Evolutionary conservation across 2,329 filamentous ascomycete species (phyloP), one percentile per base, ranked within the genome.

Genomic region (Leptographium flavum): DNA sequence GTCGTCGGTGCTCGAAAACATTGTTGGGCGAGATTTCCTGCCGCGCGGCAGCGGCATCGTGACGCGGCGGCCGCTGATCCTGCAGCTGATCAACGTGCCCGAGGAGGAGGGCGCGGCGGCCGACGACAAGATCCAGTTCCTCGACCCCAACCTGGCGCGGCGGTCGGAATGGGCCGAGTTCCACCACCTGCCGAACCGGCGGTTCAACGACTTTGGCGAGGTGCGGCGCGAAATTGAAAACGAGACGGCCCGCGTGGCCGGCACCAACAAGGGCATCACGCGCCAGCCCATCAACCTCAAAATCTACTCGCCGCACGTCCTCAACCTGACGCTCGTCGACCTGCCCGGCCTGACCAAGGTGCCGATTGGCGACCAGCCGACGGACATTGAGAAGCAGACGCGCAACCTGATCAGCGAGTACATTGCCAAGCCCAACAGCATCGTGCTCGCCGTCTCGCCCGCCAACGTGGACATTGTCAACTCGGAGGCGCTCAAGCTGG

Each of bases 391-490:
- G 52, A 55, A 55, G 57, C 92, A 98, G 67, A 98, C 96, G 58
- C 81, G 79, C 60, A 92, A 96, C 58, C 96, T 98, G 87, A 90
- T 98, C 37, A 69, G 96, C 60, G 96, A 96, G 71, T 92, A 96
- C 63, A 98, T 98, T 61, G 85, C 83, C 67, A 98, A 98, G 70
- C 83, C 90, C 30, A 98, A 98, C 64, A 92, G 92, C 49, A 98
- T 98, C 63, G 92, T 98, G 55, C 71, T 98, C 45, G 92, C 92
- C 36, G 92, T 98, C 52, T 96, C 92, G 5, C 83, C 90, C 36
- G 92, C 92, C 57, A 98, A 98, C 63, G 88, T 90, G 50, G 92
- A 98, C 77, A 72, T 98, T 72, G 92, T 92, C 58, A 98, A 98
- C 70, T 98, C 92, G 19, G 92, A 98, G 63, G 92, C 92, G 57